phyloP scores from a whole-genome alignment of 257 asterid species.

The Solanum chilense region DNA sequence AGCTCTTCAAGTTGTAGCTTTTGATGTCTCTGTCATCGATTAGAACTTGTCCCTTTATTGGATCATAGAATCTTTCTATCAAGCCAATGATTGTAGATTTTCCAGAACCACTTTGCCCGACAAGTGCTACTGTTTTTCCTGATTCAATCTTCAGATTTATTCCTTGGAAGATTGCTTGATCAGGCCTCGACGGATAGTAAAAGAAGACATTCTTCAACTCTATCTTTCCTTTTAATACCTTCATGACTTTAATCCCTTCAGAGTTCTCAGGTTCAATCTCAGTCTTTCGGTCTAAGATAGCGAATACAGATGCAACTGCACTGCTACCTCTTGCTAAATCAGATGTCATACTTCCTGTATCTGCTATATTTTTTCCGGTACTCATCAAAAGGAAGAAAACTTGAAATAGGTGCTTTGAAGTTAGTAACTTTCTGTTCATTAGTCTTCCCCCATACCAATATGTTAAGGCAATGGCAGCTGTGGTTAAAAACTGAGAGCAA shows the following conservation, averaged over 20 bases:
- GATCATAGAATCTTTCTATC: conserved; percentile 68
- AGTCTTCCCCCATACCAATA: conserved; percentile 80
- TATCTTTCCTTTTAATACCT: conserved; percentile 27
- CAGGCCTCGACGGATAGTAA: conserved; percentile 62
- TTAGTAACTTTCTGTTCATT: conserved; percentile 35
- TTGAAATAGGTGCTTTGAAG: conserved; percentile 51
- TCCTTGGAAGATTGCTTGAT: conserved; percentile 50
- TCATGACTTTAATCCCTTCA: conserved; percentile 16
- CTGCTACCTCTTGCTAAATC: conserved; percentile 61
- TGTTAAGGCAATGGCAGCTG: conserved; percentile 46
- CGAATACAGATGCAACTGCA: conserved; percentile 39
- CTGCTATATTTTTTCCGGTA: conserved; percentile 70
- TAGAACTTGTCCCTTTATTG: conserved; percentile 40
- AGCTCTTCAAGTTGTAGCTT: conserved; percentile 38
- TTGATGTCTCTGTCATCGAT: conserved; percentile 49
- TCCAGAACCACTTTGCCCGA: conserved; percentile 75
- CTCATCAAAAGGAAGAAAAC: conserved; percentile 68
- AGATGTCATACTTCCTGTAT: conserved; percentile 70
- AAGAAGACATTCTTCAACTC: conserved; percentile 39
- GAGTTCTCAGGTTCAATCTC: conserved; percentile 47
- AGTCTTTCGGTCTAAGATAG: conserved; percentile 37
- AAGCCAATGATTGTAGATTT: conserved; percentile 62
- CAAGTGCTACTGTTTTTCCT: conserved; percentile 53
- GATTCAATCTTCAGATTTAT: conserved; percentile 43
- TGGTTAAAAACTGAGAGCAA: conserved; percentile 43